Base-by-base conservation (phyloP, 495 filamentous ascomycete genomes). In the Polyplosphaeria fusca region DNA sequence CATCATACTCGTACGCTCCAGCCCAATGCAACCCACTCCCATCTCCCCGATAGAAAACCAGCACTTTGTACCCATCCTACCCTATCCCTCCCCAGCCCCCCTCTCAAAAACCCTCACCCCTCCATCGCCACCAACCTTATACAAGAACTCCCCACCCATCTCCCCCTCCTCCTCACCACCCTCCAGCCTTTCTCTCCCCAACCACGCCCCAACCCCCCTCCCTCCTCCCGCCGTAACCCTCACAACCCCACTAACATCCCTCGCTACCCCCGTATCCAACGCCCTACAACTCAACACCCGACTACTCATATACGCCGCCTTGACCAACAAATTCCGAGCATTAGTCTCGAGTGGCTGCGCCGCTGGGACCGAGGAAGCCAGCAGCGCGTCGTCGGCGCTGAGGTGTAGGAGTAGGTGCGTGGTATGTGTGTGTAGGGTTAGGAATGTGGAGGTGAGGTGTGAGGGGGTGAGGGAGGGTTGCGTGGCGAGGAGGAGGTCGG, bases 171-270 rank as follows among this genome's bases (percentile, higher is more conserved):
- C 60, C 46, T 58, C 49, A 42, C 64, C 19, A 67, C 62, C 14
- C 71, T 64, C n/a, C 54, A 69, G 61, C 67, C 74, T 23, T 73
- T 18, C 9, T 5, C 18, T 11, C 20, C 18, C 5, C 9, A 12
- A 42, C 19, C 39, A 42, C 19, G 9, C 9, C 77, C 47, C 35
- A 39, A 43, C 30, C 30, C 9, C n/a, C n/a, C n/a, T n/a, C n/a
- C n/a, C 30, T 7, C 30, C 30, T 35, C 30, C 30, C 9, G 9
- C 39, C 7, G 86, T 89, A 47, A 94, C 79, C 61, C 92, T 79
- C 50, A 96, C 59, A 30, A 96, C 88, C 7, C 93, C 92, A 74
- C 87, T 95, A 22, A 96, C 88, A 76, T 97, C 92, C 69, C 78
- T 86, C 47, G 92, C 93, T 14, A 82, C 79, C 1, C 92, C 92